Percentiles rank a stretch among this genome's conserved stretches.
Conservation (phyloP, 805 yeast species). For the Scheffersomyces ergatensis region DNA sequence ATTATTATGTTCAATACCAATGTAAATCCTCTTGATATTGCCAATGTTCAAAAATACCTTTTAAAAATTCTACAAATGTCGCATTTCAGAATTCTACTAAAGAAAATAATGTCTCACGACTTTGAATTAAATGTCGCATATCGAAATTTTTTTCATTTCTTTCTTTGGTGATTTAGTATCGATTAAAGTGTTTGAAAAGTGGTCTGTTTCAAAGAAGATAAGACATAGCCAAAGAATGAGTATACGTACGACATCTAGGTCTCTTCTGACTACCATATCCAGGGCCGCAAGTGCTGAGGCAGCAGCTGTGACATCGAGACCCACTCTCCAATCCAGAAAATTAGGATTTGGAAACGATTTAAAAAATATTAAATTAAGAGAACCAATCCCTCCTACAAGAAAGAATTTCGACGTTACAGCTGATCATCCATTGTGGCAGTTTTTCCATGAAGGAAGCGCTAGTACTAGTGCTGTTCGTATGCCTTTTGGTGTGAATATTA, state of each 20-base stretch:
- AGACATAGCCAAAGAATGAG: conserved; percentile 7
- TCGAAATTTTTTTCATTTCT: too few relatives aligned
- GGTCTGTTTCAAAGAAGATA: too few relatives aligned
- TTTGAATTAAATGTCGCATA: too few relatives aligned
- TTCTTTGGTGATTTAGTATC: too few relatives aligned
- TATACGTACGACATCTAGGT: conserved; percentile 7
- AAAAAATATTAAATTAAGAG: conserved; percentile 54
- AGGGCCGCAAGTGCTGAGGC: not conserved
- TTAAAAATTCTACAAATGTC: too few relatives aligned
- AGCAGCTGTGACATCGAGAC: conserved; percentile 10
- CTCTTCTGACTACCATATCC: conserved; percentile 30
- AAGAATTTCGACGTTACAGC: conserved; percentile 69
- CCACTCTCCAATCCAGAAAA: conserved; percentile 32
- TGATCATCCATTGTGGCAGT: conserved; percentile 94
- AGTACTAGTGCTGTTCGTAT: conserved; percentile 57
- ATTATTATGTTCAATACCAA: too few relatives aligned
- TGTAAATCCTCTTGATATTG: too few relatives aligned
- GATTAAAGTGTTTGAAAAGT: too few relatives aligned
- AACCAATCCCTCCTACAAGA: conserved; percentile 84
- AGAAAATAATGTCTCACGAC: too few relatives aligned
- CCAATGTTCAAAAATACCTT: too few relatives aligned
- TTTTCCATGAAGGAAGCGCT: conserved; percentile 57
- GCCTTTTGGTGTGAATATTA: conserved; percentile 47
- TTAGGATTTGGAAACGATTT: conserved; percentile 13
- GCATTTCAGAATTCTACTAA: too few relatives aligned